These are phyloP conservation scores for Thalassiosira ordinaria DNA, from an alignment of 352 stramenopile genomes.

Conservation along the genomic window DNA sequence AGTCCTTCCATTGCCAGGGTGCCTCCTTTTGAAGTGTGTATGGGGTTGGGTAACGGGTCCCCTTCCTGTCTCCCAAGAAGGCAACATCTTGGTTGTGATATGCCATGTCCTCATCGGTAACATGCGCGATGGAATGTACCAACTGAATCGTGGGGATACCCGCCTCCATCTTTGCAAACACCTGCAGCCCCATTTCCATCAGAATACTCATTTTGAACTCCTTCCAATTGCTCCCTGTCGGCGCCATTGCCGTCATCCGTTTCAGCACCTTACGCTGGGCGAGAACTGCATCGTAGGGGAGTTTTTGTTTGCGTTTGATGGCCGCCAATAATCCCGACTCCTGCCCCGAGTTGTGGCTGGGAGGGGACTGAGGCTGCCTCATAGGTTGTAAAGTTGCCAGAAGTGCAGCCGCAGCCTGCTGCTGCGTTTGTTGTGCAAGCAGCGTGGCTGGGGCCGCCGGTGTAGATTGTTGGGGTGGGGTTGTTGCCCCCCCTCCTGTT, in stretches of 20 bases:
- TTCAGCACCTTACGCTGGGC: neutral
- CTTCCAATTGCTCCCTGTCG: neutral
- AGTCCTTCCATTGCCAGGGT: slow-evolving; percentile 2
- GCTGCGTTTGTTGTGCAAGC: neutral
- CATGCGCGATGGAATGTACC: neutral
- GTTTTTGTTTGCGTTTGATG: neutral
- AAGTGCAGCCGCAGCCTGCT: neutral
- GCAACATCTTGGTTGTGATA: neutral
- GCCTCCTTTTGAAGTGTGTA: slow-evolving; percentile 6
- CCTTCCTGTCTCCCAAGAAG: neutral
- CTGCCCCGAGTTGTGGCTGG: neutral
- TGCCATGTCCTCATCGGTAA: neutral
- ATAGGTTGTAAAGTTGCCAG: neutral
- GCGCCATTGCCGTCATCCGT: neutral
- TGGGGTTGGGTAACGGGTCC: neutral
- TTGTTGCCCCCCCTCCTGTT: neutral
- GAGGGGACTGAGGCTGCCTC: neutral
- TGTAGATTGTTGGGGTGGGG: neutral
- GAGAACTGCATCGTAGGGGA: neutral
- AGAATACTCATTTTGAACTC: slow-evolving; percentile 1
- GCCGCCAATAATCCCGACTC: neutral
- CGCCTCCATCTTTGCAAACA: slow-evolving; percentile 1
- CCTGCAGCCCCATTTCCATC: neutral
- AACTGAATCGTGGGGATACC: neutral
- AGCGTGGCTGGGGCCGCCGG: neutral